phyloP scores from a whole-genome alignment of 2,329 filamentous ascomycete species.

The Fusarium denticulatum region DNA sequence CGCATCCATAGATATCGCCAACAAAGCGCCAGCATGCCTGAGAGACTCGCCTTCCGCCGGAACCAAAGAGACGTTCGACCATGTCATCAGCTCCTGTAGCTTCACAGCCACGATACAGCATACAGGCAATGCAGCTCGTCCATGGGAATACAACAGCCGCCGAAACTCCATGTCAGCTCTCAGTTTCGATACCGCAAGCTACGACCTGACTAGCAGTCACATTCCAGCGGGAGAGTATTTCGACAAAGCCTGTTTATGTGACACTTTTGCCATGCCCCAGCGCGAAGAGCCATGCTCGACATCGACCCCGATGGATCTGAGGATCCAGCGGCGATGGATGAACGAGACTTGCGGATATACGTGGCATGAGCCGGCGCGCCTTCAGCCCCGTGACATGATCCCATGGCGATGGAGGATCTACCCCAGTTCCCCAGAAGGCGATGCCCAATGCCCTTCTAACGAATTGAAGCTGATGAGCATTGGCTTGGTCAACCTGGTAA shows the following conservation, averaged over 20 bases:
- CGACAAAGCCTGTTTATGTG: slow-evolving; percentile 28
- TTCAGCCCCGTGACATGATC: slow-evolving; percentile 6
- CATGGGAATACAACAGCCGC: slow-evolving; percentile 20
- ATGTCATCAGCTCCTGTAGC: slow-evolving; percentile 10
- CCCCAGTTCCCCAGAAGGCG: rapidly evolving
- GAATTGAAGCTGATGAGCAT: slow-evolving; percentile 3
- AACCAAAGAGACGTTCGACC: neutral
- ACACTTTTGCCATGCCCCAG: neutral
- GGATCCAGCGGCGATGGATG: slow-evolving; percentile 14
- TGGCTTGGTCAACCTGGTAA: neutral
- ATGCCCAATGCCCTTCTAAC: neutral
- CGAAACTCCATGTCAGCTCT: slow-evolving; percentile 1
- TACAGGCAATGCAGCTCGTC: slow-evolving; percentile 19
- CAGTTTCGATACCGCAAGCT: slow-evolving; percentile 20
- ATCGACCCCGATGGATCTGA: neutral
- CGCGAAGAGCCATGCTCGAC: slow-evolving; percentile 8
- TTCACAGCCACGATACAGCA: slow-evolving; percentile 5
- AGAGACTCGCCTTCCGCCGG: neutral
- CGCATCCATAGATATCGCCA: neutral
- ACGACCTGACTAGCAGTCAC: neutral
- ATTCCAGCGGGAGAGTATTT: slow-evolving; percentile 14
- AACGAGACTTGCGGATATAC: slow-evolving; percentile 12
- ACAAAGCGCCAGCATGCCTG: slow-evolving; percentile 18
- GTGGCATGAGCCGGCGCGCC: neutral
- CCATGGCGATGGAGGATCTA: slow-evolving; percentile 26